phyloP scores from a whole-genome alignment of 1,139 yeast genomes.

The Diutina pseudorugosa region DNA sequence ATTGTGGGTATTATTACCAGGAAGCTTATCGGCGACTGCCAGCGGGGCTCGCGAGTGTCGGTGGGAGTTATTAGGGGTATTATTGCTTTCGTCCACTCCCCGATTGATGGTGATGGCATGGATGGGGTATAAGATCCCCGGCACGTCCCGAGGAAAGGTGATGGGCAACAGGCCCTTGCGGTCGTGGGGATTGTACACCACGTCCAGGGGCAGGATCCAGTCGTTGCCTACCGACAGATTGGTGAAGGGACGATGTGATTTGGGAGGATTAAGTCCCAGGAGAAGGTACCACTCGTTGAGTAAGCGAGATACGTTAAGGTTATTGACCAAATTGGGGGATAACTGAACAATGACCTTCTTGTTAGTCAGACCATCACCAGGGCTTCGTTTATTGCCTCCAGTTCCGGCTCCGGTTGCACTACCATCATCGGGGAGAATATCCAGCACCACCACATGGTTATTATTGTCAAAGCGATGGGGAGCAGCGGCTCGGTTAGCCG shows the following conservation, averaged over 20 bases:
- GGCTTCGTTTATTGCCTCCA: too few relatives aligned
- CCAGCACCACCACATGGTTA: background rate
- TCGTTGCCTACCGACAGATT: conserved; percentile 8
- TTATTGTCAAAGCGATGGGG: background rate
- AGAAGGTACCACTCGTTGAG: conserved; percentile 25
- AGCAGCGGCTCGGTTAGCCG: background rate
- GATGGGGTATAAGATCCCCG: conserved; percentile 20
- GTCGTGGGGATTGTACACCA: conserved; percentile 4
- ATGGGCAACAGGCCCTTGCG: conserved; percentile 10
- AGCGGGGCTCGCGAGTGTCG: conserved; percentile 7
- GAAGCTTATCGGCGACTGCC: background rate
- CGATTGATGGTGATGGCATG: conserved; percentile 12
- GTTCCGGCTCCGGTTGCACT: too few relatives aligned
- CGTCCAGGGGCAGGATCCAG: conserved; percentile 8
- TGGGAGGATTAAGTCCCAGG: conserved; percentile 14
- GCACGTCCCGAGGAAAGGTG: conserved; percentile 17
- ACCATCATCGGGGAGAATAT: background rate
- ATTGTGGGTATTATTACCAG: background rate
- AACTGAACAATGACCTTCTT: conserved; percentile 15
- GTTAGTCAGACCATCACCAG: too few relatives aligned
- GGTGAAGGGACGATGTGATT: conserved; percentile 11
- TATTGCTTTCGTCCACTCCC: conserved; percentile 5
- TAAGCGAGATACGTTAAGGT: conserved; percentile 15
- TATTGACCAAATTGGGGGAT: conserved; percentile 15
- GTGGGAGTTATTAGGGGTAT: background rate